Evolutionary conservation across 139 green algal genomes (phyloP), one percentile per base, ranked within the genome.

Genomic region (Astrephomene gubernaculifera): DNA sequence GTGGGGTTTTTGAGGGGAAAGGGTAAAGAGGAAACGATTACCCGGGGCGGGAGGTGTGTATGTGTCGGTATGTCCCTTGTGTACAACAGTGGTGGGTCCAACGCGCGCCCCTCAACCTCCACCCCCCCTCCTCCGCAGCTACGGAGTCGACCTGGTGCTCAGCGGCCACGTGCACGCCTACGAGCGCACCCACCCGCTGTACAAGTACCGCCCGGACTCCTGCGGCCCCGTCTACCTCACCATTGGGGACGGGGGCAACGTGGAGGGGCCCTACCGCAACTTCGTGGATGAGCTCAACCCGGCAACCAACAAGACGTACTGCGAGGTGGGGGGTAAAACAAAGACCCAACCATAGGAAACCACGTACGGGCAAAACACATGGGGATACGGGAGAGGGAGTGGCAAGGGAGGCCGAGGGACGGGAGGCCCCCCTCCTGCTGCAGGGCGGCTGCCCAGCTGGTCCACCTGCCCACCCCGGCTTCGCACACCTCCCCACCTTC

Each of bases 161-260:
- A 89, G 87, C 80, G 89, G 91, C 31, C 91, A 94, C 78, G 86
- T 92, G 54, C 91, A 93, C 70, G 86, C 82, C 12, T 95, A 95
- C 74, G 92, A 43, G 63, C 57, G 63, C 53, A 90, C 85, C 24
- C 73, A 91, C 61, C 81, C 86, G 5, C 63, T 92, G 24, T 92
- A 91, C 82, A 76, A 85, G 38, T 87, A 86, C 54, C 22, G 43
- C 57, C 52, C 87, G 27, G 69, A 95, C 84, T 76, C 71, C 35
- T 94, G 90, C 64, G 92, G 79, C 0, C 80, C 87, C 45, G 86
- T 92, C 10, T 82, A 94, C 87, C 73, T 94, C 35, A 90, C 72
- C 21, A 73, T 92, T 49, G 79, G 86, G 0, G 87, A 90, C 68
- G 87, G 87, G 27, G 87, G 87, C 63, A 90, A 90, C 74, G 35